Percentiles rank a stretch among this genome's conserved stretches.
Evolutionary conservation across 331 rosid genomes (phyloP).

Genomic region (Rhamnella rubrinervis): DNA sequence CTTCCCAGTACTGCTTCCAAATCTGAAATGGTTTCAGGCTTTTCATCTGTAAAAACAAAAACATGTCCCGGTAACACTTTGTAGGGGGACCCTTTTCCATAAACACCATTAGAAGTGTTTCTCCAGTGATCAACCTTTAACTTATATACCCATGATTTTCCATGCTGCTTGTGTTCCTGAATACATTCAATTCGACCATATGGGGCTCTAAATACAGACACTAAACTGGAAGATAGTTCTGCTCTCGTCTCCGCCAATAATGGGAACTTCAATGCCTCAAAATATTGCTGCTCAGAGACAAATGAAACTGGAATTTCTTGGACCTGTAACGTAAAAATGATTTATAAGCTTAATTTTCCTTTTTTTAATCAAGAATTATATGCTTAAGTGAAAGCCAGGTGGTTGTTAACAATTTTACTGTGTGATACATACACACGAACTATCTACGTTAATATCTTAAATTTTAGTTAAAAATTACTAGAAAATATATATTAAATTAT

Average conservation of each 20-base stretch:
- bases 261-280: conserved; percentile 12
- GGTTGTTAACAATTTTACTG: too few species aligned
- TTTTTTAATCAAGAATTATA: too few species aligned
- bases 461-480: too few species aligned
- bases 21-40: conserved; percentile 7
- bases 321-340: conserved; percentile 18
- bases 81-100: conserved; percentile 11
- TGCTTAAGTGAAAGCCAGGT: too few species aligned
- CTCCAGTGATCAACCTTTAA: conserved; percentile 21
- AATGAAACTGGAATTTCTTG: conserved; percentile 18
- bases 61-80: conserved; percentile 25
- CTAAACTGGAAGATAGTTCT: conserved; percentile 7
- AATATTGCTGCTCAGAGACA: conserved; percentile 11
- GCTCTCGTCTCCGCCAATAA: conserved; percentile 30
- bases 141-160: background rate
- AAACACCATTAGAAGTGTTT: background rate
- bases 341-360: background rate
- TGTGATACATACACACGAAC: too few species aligned
- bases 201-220: conserved; percentile 16
- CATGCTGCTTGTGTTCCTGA: background rate
- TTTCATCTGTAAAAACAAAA: conserved; percentile 14
- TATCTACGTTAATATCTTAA: too few species aligned
- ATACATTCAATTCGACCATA: conserved; percentile 15
- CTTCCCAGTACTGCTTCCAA: conserved; percentile 4
- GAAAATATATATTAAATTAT: too few species aligned